Evolutionary conservation across 2,329 filamentous ascomycete species (phyloP).

Genomic region (Ophiostoma sp.): DNA sequence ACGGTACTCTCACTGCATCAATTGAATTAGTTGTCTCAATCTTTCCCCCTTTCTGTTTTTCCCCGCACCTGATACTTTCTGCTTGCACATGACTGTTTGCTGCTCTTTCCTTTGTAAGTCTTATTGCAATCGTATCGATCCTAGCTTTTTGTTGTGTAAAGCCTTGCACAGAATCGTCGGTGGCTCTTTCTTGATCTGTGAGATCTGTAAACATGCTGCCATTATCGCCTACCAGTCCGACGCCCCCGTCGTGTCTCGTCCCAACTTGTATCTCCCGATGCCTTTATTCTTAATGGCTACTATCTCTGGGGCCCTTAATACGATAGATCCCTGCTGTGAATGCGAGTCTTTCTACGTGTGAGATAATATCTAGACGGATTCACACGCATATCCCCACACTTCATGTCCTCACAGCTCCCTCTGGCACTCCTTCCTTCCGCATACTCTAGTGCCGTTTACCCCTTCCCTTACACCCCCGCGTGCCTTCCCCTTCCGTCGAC

Average conservation of each 20-base stretch:
- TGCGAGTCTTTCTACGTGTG: too few species aligned
- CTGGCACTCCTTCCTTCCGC: not conserved
- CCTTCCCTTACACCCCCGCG: conserved; percentile 1
- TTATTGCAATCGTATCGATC: not conserved
- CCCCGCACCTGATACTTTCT: not conserved
- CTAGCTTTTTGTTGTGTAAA: too few species aligned
- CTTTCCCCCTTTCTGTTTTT: not conserved
- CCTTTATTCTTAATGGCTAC: too few species aligned
- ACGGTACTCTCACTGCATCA: not conserved
- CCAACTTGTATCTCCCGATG: too few species aligned
- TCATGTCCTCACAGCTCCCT: not conserved
- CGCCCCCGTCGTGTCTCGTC: too few species aligned
- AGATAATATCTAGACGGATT: too few species aligned
- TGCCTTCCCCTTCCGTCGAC: not conserved
- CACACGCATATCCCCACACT: not conserved
- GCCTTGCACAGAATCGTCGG: not conserved
- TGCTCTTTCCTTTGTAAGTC: not conserved
- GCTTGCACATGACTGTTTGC: not conserved
- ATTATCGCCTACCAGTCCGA: not conserved
- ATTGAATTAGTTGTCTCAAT: not conserved
- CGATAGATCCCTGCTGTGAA: too few species aligned
- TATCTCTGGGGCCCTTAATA: too few species aligned
- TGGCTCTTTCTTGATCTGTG: not conserved
- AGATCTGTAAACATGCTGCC: too few species aligned
- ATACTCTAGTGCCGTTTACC: not conserved